Evolutionary conservation across 2,329 filamentous ascomycete genomes (phyloP).

Genomic region (Penicillium psychrosexuale): DNA sequence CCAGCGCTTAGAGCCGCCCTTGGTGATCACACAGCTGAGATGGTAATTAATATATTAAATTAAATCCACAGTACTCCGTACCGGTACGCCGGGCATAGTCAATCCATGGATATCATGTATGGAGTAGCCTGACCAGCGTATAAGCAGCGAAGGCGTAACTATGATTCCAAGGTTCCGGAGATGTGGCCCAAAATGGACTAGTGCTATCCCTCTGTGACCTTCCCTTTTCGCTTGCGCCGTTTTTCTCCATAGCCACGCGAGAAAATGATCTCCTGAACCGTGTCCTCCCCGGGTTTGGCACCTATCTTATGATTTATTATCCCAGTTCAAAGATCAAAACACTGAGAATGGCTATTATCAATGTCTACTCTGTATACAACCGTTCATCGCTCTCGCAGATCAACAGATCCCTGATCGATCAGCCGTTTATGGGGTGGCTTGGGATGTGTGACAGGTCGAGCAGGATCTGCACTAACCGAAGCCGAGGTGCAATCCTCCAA

Average conservation of each 20-base stretch:
- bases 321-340: not conserved
- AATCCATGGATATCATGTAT: not conserved
- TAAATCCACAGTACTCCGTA: not conserved
- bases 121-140: not conserved
- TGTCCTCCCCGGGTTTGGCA: constrained; percentile 5
- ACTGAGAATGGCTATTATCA: not conserved
- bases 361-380: not conserved
- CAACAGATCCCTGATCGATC: constrained; percentile 25
- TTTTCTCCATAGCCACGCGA: constrained; percentile 18
- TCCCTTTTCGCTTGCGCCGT: constrained; percentile 22
- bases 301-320: not conserved
- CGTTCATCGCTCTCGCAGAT: not conserved
- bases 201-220: constrained; percentile 16
- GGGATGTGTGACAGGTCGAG: constrained; percentile 31
- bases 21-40: not conserved
- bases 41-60: not conserved
- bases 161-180: constrained; percentile 5
- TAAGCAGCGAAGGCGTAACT: not conserved
- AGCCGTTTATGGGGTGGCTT: constrained; percentile 36
- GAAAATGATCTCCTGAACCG: constrained; percentile 13
- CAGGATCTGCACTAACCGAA: constrained; percentile 30
- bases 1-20: constrained; percentile 21
- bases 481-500: constrained; percentile 20
- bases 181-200: constrained; percentile 2
- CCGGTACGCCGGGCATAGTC: not conserved